phyloP scores from a whole-genome alignment of 2,329 filamentous ascomycete genomes.

The Phialocephala subalpina region DNA sequence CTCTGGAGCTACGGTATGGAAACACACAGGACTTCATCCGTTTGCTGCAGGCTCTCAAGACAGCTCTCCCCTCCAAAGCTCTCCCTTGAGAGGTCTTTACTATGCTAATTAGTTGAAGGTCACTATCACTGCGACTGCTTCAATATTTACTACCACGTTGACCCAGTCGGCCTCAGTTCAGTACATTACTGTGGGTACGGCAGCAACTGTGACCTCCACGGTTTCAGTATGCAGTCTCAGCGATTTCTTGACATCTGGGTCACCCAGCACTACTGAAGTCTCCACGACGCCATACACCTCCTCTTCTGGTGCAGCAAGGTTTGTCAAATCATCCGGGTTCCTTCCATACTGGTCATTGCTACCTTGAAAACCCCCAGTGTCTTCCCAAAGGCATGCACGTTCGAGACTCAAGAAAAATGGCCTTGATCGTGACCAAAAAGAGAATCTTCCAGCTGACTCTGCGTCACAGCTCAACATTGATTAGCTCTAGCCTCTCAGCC shows the following conservation, averaged over 20 bases:
- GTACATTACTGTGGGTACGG: no score
- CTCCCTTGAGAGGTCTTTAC: no score
- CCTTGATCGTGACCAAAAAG: not conserved
- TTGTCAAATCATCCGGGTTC: not conserved
- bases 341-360: not conserved
- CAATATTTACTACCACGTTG: no score
- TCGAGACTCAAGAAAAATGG: not conserved
- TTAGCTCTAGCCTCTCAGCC: no score
- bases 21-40: no score
- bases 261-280: not conserved
- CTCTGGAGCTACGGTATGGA: not conserved
- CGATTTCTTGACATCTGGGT: not conserved
- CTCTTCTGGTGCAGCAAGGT: not conserved
- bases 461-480: not conserved
- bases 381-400: not conserved
- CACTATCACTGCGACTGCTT: no score
- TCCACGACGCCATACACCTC: not conserved
- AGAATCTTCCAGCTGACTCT: not conserved
- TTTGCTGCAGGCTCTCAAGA: no score
- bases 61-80: no score
- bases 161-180: no score
- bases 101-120: no score
- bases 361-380: no score
- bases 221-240: not conserved
- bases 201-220: no score